Evolutionary conservation across 2,329 filamentous ascomycete species (phyloP).

Genomic region (Phialocephala subalpina): DNA sequence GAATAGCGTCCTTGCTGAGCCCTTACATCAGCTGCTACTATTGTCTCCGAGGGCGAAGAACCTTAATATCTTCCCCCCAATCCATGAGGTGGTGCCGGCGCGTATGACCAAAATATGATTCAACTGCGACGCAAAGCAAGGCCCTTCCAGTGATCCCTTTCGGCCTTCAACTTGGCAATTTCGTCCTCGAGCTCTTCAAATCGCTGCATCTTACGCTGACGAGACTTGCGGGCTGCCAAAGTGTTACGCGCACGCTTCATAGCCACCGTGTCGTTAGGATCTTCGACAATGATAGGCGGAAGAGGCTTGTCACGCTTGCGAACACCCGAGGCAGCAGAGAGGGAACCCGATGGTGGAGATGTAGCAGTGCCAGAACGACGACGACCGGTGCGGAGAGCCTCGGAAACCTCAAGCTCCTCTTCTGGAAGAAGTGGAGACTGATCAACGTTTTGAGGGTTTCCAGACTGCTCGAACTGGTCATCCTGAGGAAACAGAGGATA

Average conservation of each 20-base stretch:
- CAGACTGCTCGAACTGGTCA: slow-evolving; percentile 42
- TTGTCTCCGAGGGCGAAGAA: slow-evolving; percentile 39
- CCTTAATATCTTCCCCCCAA: slow-evolving; percentile 41
- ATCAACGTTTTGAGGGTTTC: slow-evolving; percentile 30
- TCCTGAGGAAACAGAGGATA: slow-evolving; percentile 74
- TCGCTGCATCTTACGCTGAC: slow-evolving; percentile 82
- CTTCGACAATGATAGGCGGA: slow-evolving; percentile 78
- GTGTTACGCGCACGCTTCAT: slow-evolving; percentile 96
- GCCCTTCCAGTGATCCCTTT: slow-evolving; percentile 71
- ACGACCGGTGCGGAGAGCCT: slow-evolving; percentile 50
- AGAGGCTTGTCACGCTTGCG: slow-evolving; percentile 84
- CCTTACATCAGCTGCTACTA: slow-evolving; percentile 41
- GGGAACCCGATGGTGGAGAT: slow-evolving; percentile 59
- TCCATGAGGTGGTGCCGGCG: slow-evolving; percentile 44
- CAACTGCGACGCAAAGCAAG: slow-evolving; percentile 38
- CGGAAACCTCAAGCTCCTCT: slow-evolving; percentile 58
- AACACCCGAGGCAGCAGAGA: slow-evolving; percentile 73
- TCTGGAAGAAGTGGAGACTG: slow-evolving; percentile 40
- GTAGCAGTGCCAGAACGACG: slow-evolving; percentile 48
- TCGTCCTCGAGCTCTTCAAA: slow-evolving; percentile 77
- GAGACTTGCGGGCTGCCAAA: slow-evolving; percentile 90
- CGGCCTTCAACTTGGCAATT: slow-evolving; percentile 73
- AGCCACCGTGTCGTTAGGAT: slow-evolving; percentile 77
- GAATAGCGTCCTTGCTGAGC: slow-evolving; percentile 41
- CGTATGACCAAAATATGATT: slow-evolving; percentile 33